Conservation (phyloP, 345 rosid species). For the Moricandia moricandioides region DNA sequence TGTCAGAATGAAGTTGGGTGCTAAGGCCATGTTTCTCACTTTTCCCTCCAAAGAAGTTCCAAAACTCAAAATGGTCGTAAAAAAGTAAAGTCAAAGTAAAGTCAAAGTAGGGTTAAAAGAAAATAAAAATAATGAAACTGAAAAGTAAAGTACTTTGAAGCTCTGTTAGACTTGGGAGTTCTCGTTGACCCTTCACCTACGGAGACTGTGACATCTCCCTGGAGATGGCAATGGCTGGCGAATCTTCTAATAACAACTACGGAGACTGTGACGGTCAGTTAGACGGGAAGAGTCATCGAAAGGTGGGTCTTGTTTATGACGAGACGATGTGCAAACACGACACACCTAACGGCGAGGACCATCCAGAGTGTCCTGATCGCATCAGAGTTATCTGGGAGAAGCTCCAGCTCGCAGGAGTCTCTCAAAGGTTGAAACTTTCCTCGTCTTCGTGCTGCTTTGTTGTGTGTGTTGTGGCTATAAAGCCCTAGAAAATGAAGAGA, state of each 20-base stretch:
- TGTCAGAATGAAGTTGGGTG: neutral
- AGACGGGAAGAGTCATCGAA: constrained; percentile 31
- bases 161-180: neutral
- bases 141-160: neutral
- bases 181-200: neutral
- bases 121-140: neutral
- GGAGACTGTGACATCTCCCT: neutral
- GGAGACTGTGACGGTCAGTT: neutral
- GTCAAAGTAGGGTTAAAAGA: neutral
- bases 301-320: constrained; percentile 72
- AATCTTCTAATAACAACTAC: neutral
- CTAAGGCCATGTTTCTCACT: neutral
- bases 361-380: constrained; percentile 82
- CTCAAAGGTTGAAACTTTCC: constrained; percentile 49
- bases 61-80: neutral
- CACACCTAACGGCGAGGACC: constrained; percentile 61
- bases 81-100: neutral
- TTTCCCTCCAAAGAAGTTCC: neutral
- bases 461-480: neutral
- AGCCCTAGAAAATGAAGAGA: constrained; percentile 22
- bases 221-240: neutral
- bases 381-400: constrained; percentile 69
- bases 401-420: constrained; percentile 59
- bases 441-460: neutral
- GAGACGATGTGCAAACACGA: constrained; percentile 83